Conservation (phyloP, 2,329 filamentous ascomycete genomes). For the Colletotrichum cuscutae region DNA sequence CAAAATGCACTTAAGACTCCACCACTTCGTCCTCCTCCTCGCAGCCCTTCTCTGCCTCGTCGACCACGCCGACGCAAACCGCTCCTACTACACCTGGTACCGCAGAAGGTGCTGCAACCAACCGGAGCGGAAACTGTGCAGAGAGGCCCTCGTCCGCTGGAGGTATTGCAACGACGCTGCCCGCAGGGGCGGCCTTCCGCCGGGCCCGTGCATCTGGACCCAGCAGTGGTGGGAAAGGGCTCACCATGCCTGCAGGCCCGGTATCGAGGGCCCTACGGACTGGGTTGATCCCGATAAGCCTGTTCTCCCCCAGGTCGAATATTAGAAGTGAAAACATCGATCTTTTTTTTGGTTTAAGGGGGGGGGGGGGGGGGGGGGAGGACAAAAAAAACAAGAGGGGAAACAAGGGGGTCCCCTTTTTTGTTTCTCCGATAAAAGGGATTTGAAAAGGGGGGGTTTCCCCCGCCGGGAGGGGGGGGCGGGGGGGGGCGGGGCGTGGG, state of each 20-base stretch:
- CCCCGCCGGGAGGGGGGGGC: no score
- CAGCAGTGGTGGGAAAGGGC: background rate
- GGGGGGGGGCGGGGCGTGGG: no score
- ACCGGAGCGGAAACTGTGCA: background rate
- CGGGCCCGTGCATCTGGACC: background rate
- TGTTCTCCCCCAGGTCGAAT: no score
- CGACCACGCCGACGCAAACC: background rate
- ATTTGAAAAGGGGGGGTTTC: no score
- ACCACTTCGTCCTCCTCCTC: background rate
- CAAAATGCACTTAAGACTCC: background rate
- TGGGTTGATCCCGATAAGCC: conserved; percentile 9
- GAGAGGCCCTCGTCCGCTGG: background rate
- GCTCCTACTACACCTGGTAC: background rate
- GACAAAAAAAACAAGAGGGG: no score
- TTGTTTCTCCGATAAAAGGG: no score
- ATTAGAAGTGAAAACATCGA: background rate
- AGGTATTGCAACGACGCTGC: background rate
- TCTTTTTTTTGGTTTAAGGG: background rate
- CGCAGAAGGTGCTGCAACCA: background rate
- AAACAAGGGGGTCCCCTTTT: no score
- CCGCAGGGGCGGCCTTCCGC: background rate
- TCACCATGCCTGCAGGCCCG: background rate
- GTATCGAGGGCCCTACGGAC: conserved; percentile 1
- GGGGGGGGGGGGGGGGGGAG: no score
- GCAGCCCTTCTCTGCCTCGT: background rate